Conservation (phyloP, 192 early-diverging fungal species). For the Backusella luteola region DNA sequence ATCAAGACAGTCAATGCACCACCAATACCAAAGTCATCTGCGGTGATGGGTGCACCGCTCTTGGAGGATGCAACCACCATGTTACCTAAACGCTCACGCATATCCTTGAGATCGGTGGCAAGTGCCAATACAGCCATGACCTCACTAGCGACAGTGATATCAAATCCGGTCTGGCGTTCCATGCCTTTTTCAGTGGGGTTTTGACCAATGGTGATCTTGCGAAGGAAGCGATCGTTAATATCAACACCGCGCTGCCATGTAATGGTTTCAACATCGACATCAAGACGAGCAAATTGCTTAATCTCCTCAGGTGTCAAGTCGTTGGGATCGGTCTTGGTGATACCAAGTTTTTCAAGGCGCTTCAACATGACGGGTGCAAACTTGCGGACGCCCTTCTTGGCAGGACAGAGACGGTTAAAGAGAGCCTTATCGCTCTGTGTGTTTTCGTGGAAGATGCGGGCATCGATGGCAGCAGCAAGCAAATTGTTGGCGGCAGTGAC, state of each 20-base stretch:
- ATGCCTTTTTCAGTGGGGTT: slow-evolving; percentile 85
- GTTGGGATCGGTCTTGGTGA: slow-evolving; percentile 75
- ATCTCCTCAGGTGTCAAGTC: slow-evolving; percentile 81
- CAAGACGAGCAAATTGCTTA: slow-evolving; percentile 78
- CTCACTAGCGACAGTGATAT: slow-evolving; percentile 98
- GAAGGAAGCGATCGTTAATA: slow-evolving; percentile 95
- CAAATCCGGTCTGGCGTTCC: slow-evolving; percentile 89
- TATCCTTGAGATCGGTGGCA: slow-evolving; percentile 85
- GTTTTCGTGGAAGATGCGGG: slow-evolving; percentile 95
- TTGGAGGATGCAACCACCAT: slow-evolving; percentile 94
- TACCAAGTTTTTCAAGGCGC: slow-evolving; percentile 79
- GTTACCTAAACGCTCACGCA: slow-evolving; percentile 87
- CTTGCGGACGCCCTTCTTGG: slow-evolving; percentile 78
- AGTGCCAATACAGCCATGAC: slow-evolving; percentile 98
- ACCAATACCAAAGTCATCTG: slow-evolving; percentile 93
- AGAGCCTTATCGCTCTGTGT: slow-evolving; percentile 78
- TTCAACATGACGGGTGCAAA: slow-evolving; percentile 87
- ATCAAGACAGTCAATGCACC: slow-evolving; percentile 96
- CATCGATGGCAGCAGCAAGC: slow-evolving; percentile 96
- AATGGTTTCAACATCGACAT: slow-evolving; percentile 93
- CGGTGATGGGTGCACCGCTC: slow-evolving; percentile 81
- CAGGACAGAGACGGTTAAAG: slow-evolving; percentile 85
- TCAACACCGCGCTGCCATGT: slow-evolving; percentile 97
- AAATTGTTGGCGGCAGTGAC: slow-evolving; percentile 98
- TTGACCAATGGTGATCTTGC: slow-evolving; percentile 88